Conservation (phyloP, 2,329 filamentous ascomycete species). For the Monosporascus cannonballus region DNA sequence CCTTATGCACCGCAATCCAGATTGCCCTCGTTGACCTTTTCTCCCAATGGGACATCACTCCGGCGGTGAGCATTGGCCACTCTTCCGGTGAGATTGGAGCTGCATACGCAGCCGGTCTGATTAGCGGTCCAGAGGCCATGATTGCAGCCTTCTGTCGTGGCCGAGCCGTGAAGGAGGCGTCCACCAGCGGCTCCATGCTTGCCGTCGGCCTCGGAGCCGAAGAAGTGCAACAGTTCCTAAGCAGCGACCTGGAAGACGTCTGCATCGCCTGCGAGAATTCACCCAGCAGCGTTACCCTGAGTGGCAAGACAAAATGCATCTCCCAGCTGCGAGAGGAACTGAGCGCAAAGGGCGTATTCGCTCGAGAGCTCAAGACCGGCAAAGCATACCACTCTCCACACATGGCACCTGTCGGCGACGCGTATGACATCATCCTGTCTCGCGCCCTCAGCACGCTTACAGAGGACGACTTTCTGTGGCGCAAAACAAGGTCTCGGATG, state of each 20-base stretch:
- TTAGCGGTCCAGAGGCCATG: conserved; percentile 20
- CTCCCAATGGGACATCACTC: conserved; percentile 27
- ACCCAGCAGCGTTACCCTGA: conserved; percentile 39
- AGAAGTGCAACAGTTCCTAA: conserved; percentile 16
- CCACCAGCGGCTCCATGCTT: conserved; percentile 22
- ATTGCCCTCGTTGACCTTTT: conserved; percentile 35
- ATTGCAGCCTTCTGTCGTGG: conserved; percentile 20
- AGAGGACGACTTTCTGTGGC: conserved; percentile 10
- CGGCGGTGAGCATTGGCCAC: conserved; percentile 31
- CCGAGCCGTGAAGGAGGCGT: conserved; percentile 7
- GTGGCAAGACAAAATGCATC: conserved; percentile 38
- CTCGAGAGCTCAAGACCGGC: conserved; percentile 36
- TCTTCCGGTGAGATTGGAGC: conserved; percentile 38
- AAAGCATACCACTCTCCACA: conserved; percentile 35
- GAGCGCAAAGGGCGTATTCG: conserved; percentile 39
- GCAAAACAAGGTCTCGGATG: conserved; percentile 7
- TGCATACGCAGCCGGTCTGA: conserved; percentile 28
- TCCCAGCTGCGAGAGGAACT: conserved; percentile 32
- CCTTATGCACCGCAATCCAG: conserved; percentile 40
- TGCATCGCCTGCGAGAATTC: conserved; percentile 35
- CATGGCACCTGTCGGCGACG: conserved; percentile 34
- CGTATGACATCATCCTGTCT: conserved; percentile 10
- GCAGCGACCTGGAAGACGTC: conserved; percentile 30
- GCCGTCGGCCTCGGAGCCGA: conserved; percentile 23
- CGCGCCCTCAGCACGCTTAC: conserved; percentile 5